Conservation (phyloP, 768 basidiomycete species). For the Suillus plorans region DNA sequence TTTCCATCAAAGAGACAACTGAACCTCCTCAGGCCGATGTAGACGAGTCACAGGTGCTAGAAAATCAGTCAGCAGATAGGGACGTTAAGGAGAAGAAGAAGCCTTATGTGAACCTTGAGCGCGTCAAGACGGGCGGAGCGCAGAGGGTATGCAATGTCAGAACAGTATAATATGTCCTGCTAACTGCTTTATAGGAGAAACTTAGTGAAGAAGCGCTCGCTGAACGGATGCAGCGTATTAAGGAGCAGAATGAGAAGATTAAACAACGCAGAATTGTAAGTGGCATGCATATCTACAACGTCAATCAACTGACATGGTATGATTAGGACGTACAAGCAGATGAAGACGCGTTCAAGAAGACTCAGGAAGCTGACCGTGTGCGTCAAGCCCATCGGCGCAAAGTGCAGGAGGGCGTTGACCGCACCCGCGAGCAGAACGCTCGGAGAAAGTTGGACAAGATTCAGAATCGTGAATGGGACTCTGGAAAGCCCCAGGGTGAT, state of each 20-base stretch:
- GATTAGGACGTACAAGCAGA: constrained; percentile 77
- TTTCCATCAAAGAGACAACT: constrained; percentile 36
- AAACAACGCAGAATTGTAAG: constrained; percentile 64
- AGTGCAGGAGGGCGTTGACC: constrained; percentile 68
- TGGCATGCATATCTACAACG: constrained; percentile 7
- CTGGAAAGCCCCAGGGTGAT: constrained; percentile 51
- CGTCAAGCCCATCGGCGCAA: constrained; percentile 59
- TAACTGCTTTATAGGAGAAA: constrained; percentile 54
- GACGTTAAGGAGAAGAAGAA: constrained; percentile 53
- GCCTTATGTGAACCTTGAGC: constrained; percentile 80
- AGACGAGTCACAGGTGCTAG: constrained; percentile 20
- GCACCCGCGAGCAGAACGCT: constrained; percentile 75
- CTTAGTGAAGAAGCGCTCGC: constrained; percentile 64
- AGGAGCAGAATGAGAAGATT: constrained; percentile 75
- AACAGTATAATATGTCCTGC: not conserved
- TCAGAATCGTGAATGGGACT: constrained; percentile 81
- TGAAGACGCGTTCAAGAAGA: constrained; percentile 74
- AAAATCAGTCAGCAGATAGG: constrained; percentile 8
- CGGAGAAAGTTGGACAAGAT: constrained; percentile 81
- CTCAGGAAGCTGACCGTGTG: constrained; percentile 61
- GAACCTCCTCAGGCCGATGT: constrained; percentile 17
- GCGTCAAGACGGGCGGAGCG: constrained; percentile 78
- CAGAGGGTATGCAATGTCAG: constrained; percentile 52
- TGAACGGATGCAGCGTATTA: constrained; percentile 67
- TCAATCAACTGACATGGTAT: constrained; percentile 7